Evolutionary conservation across 768 basidiomycete species (phyloP), one percentile per base, ranked within the genome.

Genomic region (Xerocomellus amylosporus): DNA sequence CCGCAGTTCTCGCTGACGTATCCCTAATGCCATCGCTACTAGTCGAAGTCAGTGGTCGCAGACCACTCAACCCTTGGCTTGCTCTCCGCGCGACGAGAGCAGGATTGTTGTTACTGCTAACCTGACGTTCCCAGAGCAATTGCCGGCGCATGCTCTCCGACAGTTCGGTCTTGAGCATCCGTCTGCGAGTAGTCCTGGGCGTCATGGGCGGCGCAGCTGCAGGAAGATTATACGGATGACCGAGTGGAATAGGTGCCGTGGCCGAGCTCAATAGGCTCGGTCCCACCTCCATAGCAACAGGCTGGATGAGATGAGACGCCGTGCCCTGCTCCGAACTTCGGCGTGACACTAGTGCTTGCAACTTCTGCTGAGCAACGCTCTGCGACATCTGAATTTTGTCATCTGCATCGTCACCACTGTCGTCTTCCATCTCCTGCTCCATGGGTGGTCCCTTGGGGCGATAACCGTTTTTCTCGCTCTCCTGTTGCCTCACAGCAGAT

Each of bases 161-260:
- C 65, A 96, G 75, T 71, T 96, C 93, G 5, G 85, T 87, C 51
- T 85, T 78, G 43, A 95, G 77, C 90, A 95, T 95, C 60, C 82
- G 79, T 46, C 90, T 77, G 3, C 93, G 80, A 3, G 91, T 93
- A 40, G 93, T 92, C 34, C 88, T 84, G 0, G 93, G 93, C 1
- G 90, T 91, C 60, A 87, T 86, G 3, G 90, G 89, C 17, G 81
- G 74, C 0, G 77, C 73, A 31, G 81, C 74, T 12, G 79, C 76
- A 0, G 90, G 90, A 24, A 92, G 78, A 62, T 89, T 88, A 71
- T 90, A 89, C 7, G 88, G 86, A 66, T 80, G 73, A 5, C 76
- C 77, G 3, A 88, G 69, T 1, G 84, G 81, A 46, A 86, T 84
- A 2, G 88, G 83, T 8, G 80, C 73, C 2, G 77, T 72, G 9